Evolutionary conservation across 495 filamentous ascomycete genomes (phyloP).

Genomic region (Xylaria nigripes): DNA sequence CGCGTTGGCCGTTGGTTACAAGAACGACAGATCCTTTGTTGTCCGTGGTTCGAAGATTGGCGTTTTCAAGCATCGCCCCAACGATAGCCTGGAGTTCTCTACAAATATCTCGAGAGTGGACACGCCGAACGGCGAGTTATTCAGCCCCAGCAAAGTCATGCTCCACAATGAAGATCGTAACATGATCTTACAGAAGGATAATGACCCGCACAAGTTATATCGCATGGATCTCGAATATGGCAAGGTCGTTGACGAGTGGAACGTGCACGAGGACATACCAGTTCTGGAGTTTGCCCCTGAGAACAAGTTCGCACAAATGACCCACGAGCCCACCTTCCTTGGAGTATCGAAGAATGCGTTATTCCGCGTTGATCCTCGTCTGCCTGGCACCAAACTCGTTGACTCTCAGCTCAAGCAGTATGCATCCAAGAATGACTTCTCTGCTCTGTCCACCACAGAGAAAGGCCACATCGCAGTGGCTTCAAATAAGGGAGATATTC

Average conservation of each 20-base stretch:
- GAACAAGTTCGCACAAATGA: slow-evolving; percentile 98
- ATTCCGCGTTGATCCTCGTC: slow-evolving; percentile 87
- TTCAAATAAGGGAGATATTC: slow-evolving; percentile 94
- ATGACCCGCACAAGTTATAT: slow-evolving; percentile 86
- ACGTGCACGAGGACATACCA: slow-evolving; percentile 93
- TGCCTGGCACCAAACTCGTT: slow-evolving; percentile 85
- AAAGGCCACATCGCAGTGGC: slow-evolving; percentile 96
- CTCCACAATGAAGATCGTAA: slow-evolving; percentile 86
- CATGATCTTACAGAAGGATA: slow-evolving; percentile 81
- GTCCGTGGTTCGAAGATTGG: slow-evolving; percentile 96
- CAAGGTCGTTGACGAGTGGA: slow-evolving; percentile 99
- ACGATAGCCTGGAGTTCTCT: slow-evolving; percentile 92
- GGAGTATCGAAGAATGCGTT: slow-evolving; percentile 86
- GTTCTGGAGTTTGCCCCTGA: slow-evolving; percentile 87
- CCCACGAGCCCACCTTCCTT: slow-evolving; percentile 85
- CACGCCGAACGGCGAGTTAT: slow-evolving; percentile 77
- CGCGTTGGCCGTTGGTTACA: slow-evolving; percentile 95
- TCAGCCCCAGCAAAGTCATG: slow-evolving; percentile 97
- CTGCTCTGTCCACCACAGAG: slow-evolving; percentile 83
- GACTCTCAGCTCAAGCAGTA: slow-evolving; percentile 92
- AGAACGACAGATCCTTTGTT: slow-evolving; percentile 93
- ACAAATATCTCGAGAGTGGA: slow-evolving; percentile 95
- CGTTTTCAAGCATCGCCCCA: slow-evolving; percentile 91
- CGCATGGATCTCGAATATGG: slow-evolving; percentile 98
- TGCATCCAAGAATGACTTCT: slow-evolving; percentile 92